phyloP scores from a whole-genome alignment of 192 early-diverging fungal species.

The Backusella tuberculispora region DNA sequence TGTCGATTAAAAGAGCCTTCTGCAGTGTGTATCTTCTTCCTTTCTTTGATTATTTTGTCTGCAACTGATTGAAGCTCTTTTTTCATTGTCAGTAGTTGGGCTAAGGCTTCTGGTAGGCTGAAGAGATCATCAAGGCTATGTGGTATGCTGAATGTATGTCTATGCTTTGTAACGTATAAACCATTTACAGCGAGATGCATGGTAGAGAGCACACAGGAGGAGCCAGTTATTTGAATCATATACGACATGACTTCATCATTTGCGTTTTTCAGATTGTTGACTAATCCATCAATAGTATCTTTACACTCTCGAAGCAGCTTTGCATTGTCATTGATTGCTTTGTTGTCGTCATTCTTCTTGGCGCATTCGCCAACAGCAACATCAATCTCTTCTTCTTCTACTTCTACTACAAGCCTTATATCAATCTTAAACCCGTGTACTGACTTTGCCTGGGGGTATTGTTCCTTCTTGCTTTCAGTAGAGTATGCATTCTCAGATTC shows the following conservation, averaged over 20 bases:
- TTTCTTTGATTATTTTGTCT: constrained; percentile 1
- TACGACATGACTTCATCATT: constrained; percentile 17
- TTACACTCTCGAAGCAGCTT: constrained; percentile 22
- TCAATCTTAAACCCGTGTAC: constrained; percentile 19
- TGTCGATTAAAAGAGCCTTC: constrained; percentile 9
- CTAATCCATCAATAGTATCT: constrained; percentile 18
- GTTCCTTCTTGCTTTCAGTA: constrained; percentile 20
- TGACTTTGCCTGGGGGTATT: constrained; percentile 17
- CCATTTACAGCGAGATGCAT: neutral
- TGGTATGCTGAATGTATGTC: neutral
- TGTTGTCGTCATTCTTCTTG: constrained; percentile 20
- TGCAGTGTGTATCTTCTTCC: neutral
- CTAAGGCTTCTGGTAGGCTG: neutral
- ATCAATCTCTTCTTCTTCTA: constrained; percentile 6
- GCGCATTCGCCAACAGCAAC: constrained; percentile 19
- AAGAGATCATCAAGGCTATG: neutral
- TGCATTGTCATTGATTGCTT: constrained; percentile 19
- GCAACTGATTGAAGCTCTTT: constrained; percentile 7
- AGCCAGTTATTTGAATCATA: constrained; percentile 21
- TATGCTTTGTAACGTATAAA: constrained; percentile 7
- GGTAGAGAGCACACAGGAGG: constrained; percentile 14
- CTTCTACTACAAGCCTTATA: constrained; percentile 21
- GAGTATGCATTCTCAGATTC: constrained; percentile 12
- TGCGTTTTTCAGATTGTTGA: constrained; percentile 13
- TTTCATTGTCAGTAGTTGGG: neutral